A percentile compares a stretch with the other conserved stretches of the same genome.
phyloP scores from a whole-genome alignment of 306 rosid species.

The Dalbergia oliveri region DNA sequence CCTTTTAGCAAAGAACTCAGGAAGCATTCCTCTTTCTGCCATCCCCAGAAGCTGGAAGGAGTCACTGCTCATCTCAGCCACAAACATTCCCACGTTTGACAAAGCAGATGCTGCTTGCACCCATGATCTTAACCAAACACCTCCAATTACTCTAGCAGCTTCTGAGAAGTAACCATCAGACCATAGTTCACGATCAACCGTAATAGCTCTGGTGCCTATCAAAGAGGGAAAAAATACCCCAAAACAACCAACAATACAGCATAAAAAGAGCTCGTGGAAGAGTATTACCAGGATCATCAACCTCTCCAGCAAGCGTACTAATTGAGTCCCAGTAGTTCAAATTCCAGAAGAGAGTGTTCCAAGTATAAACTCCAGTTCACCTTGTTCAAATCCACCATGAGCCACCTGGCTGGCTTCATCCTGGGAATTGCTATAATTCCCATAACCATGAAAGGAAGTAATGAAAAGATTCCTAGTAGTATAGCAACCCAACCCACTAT shows the following conservation, averaged over 20 bases:
- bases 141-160: slow-evolving; percentile 62
- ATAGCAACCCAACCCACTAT: slow-evolving; percentile 74
- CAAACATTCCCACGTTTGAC: slow-evolving; percentile 82
- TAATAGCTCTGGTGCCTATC: slow-evolving; percentile 66
- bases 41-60: slow-evolving; percentile 80
- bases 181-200: slow-evolving; percentile 57
- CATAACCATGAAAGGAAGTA: slow-evolving; percentile 71
- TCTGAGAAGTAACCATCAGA: slow-evolving; percentile 76
- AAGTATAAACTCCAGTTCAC: slow-evolving; percentile 71
- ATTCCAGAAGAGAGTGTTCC: slow-evolving; percentile 77
- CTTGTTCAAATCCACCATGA: slow-evolving; percentile 52
- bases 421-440: slow-evolving; percentile 65
- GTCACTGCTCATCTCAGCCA: slow-evolving; percentile 80
- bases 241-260: slow-evolving; percentile 63
- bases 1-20: slow-evolving; percentile 64
- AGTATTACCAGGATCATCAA: slow-evolving; percentile 64
- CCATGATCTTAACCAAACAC: slow-evolving; percentile 72
- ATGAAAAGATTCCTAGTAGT: slow-evolving; percentile 65
- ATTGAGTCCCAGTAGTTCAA: slow-evolving; percentile 79
- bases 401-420: slow-evolving; percentile 65
- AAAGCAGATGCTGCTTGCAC: slow-evolving; percentile 70
- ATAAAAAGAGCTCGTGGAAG: slow-evolving; percentile 70
- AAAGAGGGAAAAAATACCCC: slow-evolving; percentile 69
- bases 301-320: slow-evolving; percentile 77
- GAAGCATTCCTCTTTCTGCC: slow-evolving; percentile 76